Base-by-base conservation (phyloP, 2,329 filamentous ascomycete genomes). In the Fusarium napiforme region DNA sequence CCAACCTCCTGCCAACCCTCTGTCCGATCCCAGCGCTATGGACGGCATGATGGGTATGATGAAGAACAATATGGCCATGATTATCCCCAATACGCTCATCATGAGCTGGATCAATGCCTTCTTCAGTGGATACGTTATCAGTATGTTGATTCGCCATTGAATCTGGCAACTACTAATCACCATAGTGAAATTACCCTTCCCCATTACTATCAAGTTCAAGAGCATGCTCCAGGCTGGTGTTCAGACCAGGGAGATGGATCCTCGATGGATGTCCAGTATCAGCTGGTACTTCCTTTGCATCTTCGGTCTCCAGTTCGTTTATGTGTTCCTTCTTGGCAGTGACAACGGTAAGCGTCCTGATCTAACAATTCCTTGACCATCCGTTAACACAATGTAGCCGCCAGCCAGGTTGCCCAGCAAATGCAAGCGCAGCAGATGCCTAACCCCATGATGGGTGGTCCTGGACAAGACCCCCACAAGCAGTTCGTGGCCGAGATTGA, bases 31-130 rank as follows among this genome's bases (percentile, higher is more conserved):
- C 28, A 93, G 93, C 53, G 94, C 94, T 66, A 99, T 99, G 96
- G 97, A 99, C 81, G 96, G 95, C 76, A 99, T 99, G 96, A 99
- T 99, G 96, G 96, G 96, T 76, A 97, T 97, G 94, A 97, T 99
- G 94, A 99, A 99, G 89, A 95, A 95, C 65, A 97, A 99, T 81
- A 97, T 99, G 93, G 96, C 96, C 74, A 99, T 98, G 96, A 98
- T 99, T 86, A 94, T 99, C 66, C 96, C 96, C 55, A 97, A 99
- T 84, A 98, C 95, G 10, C 85, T 99, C 81, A 99, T 99, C 77
- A 99, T 99, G 96, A 96, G 96, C 75, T 99, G 96, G 96, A 98
- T 99, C 82, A 99, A 99, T 85, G 95, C 96, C 0, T 99, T 98
- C 81, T 99, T 99, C 79, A 97, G 94, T 59, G 96, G 96, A 37